Evolutionary conservation across 371 early-diverging fungal species (phyloP), one percentile per base, ranked within the genome.

Genomic region (Mucor racemosus): DNA sequence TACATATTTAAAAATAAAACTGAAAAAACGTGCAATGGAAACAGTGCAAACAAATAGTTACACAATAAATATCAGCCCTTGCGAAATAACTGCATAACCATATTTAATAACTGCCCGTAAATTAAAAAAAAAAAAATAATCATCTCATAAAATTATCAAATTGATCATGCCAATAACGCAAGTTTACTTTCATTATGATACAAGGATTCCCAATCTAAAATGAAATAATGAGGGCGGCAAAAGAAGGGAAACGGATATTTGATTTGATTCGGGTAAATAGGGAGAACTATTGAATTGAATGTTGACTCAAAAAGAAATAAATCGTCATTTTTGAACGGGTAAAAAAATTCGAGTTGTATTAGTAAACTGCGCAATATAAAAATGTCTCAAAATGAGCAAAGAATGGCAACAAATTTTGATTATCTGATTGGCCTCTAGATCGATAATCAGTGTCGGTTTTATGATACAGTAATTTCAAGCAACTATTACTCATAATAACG

Each of bases 401-500:
- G 61, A 36, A 46, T 50, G 34, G 44, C 60, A n/a, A 34, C 15
- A 31, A 19, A 5, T 50, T 3, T 21, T 19, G 21, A 50, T 50
- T 50, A 50, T 50, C 50, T 50, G 50, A 50, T 50, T 50, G 50
- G 50, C 50, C 3, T 50, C 13, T 21, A 50, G 50, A 48, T 19
- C 35, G 62, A 62, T 62, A 53, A 62, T 62, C 62, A 62, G 53
- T 53, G 39, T 38, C 38, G 38, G 1, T 38, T 38, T 38, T 38
- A 11, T 62, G 13, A 62, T 19, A 38, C 53, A 48, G 42, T 44
- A 31, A 61, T 36, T 38, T 38, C 50, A 19, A 50, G 50, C 19
- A 36, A 53, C 53, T 62, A 62, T 62, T 36, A 62, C 40, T 62
- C 36, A 62, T 62, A 53, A 26, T 14, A 31, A 17, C 26, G 53